phyloP scores from a whole-genome alignment of 208 protist species.

The Entamoeba nuttalli region DNA sequence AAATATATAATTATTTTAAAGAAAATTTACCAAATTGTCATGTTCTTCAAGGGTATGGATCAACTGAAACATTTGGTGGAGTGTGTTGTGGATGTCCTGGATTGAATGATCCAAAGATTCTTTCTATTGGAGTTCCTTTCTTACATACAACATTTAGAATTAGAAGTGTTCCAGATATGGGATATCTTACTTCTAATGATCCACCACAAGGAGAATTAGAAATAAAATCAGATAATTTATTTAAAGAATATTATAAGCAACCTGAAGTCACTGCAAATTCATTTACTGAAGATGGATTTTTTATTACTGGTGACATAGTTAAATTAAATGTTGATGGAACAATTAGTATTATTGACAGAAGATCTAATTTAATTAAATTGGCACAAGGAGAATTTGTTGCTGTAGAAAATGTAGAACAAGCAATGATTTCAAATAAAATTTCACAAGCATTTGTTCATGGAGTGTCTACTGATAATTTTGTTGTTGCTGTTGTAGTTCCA shows the following conservation, averaged over 20 bases:
- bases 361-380: not conserved
- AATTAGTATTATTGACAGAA: not conserved
- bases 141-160: not conserved
- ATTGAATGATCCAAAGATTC: not conserved
- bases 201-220: not conserved
- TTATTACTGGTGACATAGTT: not conserved
- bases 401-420: not conserved
- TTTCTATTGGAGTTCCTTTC: not conserved
- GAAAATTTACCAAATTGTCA: not conserved
- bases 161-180: not conserved
- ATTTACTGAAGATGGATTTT: not conserved
- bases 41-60: not conserved
- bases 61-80: not conserved
- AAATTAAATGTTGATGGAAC: not conserved
- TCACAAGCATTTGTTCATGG: not conserved
- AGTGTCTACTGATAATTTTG: not conserved
- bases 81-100: not conserved
- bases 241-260: not conserved
- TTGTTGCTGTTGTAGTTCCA: not conserved
- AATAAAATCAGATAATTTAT: not conserved
- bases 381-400: not conserved
- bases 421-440: not conserved
- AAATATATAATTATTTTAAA: not conserved
- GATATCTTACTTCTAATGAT: not conserved
- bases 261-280: not conserved